Evolutionary conservation across 768 basidiomycete species (phyloP), one percentile per base, ranked within the genome.

Genomic region (Cyclocybe cylindracea): DNA sequence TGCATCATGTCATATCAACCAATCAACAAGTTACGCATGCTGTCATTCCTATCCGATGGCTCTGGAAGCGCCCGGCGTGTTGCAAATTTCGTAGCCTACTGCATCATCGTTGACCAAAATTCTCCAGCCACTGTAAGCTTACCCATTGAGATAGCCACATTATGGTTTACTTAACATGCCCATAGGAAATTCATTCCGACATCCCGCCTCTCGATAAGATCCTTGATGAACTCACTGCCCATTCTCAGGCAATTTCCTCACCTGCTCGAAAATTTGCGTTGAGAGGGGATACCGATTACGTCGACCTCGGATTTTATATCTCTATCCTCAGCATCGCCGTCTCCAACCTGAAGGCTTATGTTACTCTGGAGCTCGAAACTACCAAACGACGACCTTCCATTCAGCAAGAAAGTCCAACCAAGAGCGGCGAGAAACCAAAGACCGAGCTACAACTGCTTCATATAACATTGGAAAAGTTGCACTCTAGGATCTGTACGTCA

Each of bases 401-500:
- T 56, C 31, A 44, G 48, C 50, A 39, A 29, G 51, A 46, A 32
- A 67, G 58, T 47, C 61, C 53, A 4, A 44, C 44, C 16, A 60
- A 63, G 45, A 36, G 54, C n/a, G 58, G 46, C 10, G 67, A 70
- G 48, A 74, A 70, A 50, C 63, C 60, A 3, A 63, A 70, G n/a
- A 67, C 69, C 7, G 73, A 75, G 31, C 68, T 89, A 5, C 76
- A 83, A 55, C 66, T 74, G 36, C 66, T 87, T n/a, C 70, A 73
- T 39, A 59, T 54, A 11, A 70, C 70, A 7, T 68, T 90, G 10
- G 81, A 86, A 35, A 59, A 59, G 9, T 57, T 88, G 7, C 85
- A 86, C 61, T 75, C 77, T 10, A 78, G 73, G 46, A 89, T 89
- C 48, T 74, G 89, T 89, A 48, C 50, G 84, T 72, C 16, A 40